Conservation (phyloP, 306 rosid genomes). For the Arachis hypogaea region DNA sequence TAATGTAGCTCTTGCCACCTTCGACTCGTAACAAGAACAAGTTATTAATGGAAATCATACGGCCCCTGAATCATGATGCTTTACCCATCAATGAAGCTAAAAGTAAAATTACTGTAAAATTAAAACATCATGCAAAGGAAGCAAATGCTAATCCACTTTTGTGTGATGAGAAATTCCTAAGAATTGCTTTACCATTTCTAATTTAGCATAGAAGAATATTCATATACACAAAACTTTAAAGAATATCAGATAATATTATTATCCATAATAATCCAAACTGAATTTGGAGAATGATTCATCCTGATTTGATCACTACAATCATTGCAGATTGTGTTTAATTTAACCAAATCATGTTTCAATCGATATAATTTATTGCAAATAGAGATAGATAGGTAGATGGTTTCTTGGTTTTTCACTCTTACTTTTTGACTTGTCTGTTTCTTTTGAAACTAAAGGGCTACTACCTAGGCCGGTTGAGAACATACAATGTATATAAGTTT, state of each 20-base stretch:
- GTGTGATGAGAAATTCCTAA: background rate
- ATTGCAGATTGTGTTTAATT: background rate
- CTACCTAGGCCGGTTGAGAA: background rate
- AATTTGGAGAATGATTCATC: background rate
- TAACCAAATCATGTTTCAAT: constrained; percentile 11
- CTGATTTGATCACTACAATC: constrained; percentile 14
- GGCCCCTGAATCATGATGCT: background rate
- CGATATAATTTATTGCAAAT: constrained; percentile 1
- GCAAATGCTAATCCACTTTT: background rate
- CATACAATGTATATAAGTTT: background rate
- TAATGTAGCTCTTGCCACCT: background rate
- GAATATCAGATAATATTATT: background rate
- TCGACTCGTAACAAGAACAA: background rate
- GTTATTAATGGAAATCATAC: background rate
- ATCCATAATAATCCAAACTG: background rate
- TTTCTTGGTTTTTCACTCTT: constrained; percentile 1
- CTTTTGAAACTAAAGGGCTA: background rate
- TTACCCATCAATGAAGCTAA: background rate
- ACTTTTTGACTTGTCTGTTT: constrained; percentile 1
- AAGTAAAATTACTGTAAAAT: background rate
- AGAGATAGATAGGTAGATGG: background rate
- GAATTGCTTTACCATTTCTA: too few species aligned
- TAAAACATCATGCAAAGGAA: background rate
- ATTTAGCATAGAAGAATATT: too few species aligned
- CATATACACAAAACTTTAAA: too few species aligned